Evolutionary conservation across 495 filamentous ascomycete genomes (phyloP), one percentile per base, ranked within the genome.

Genomic region (Penicillium canariense): DNA sequence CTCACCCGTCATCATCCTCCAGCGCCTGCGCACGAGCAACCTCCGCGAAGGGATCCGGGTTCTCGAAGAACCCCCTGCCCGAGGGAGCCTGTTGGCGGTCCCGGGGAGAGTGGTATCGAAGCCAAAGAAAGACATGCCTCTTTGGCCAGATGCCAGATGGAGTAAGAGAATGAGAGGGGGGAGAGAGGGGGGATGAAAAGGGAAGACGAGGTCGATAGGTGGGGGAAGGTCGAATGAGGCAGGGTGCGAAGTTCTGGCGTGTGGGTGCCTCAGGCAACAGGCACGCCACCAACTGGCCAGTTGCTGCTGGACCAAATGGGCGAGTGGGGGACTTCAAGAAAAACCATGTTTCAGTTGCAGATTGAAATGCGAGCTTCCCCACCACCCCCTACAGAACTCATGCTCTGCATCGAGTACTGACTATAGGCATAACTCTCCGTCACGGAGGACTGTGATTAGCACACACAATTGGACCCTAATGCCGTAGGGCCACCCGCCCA

Each of bases 21-120:
- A 79, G 75, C 47, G 61, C 68, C 56, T 58, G 56, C 44, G 78
- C 72, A 57, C 73, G 73, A 47, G 87, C 84, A 42, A 96, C 81
- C 35, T 87, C 84, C 58, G 91, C 92, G 69, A 97, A 98, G 23
- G 94, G 88, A 76, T 98, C 90, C 50, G 86, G 83, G 45, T 84
- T 80, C 68, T 92, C 86, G 38, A 89, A 85, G 71, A 98, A 96
- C 56, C 94, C 94, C 44, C 81, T 76, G 28, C 76, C 60, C 79
- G 36, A 59, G 58, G 54, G 51, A 52, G 35, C 59, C 30, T 46
- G 44, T 50, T 71, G 60, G 43, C 77, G 79, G 68, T 87, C 83
- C 61, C 78, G 77, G 28, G 86, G 2, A 84, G 77, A 42, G 78
- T 77, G 38, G 85, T 72, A 66, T 93, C 85, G 72, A 93, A 91